These are phyloP conservation scores for bread wheat (Triticum aestivum) DNA, from an alignment of 176 grass and related monocot genomes.

Conservation along the genomic window DNA sequence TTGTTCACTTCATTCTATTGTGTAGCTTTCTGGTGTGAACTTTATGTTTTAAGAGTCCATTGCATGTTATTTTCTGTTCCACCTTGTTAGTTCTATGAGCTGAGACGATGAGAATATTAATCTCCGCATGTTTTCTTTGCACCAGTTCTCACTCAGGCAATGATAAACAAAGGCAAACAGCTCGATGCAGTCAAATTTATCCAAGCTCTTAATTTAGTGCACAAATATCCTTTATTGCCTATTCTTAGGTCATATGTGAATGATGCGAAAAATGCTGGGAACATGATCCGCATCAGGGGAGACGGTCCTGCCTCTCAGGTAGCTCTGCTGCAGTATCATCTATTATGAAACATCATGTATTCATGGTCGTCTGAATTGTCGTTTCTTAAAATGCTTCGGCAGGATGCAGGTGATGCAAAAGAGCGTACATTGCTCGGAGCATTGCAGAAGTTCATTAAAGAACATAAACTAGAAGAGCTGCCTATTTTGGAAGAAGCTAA, in stretches of 20 bases:
- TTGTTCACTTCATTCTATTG: not conserved
- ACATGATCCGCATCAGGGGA: constrained; percentile 44
- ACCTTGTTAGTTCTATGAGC: not conserved
- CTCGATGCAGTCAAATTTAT: constrained; percentile 61
- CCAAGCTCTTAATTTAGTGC: constrained; percentile 49
- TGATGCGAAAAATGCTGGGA: constrained; percentile 50
- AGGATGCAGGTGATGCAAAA: constrained; percentile 52
- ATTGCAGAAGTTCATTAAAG: constrained; percentile 54
- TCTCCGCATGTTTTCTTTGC: constrained; percentile 30
- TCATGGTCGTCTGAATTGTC: not conserved
- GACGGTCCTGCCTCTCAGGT: constrained; percentile 52
- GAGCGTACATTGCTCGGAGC: constrained; percentile 45
- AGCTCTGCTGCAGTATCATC: constrained; percentile 1
- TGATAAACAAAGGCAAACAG: constrained; percentile 55
- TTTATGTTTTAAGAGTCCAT: constrained; percentile 5
- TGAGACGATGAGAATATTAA: constrained; percentile 12
- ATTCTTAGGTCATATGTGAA: constrained; percentile 51
- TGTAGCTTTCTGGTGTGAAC: constrained; percentile 1
- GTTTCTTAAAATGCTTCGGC: constrained; percentile 26
- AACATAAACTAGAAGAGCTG: constrained; percentile 47
- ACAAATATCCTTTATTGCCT: constrained; percentile 50
- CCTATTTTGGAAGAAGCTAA: constrained; percentile 44
- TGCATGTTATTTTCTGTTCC: not conserved
- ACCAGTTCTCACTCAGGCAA: constrained; percentile 53
- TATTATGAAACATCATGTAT: not conserved